Base-by-base conservation (phyloP, 495 filamentous ascomycete species). In the Chaetomium cochliodes region DNA sequence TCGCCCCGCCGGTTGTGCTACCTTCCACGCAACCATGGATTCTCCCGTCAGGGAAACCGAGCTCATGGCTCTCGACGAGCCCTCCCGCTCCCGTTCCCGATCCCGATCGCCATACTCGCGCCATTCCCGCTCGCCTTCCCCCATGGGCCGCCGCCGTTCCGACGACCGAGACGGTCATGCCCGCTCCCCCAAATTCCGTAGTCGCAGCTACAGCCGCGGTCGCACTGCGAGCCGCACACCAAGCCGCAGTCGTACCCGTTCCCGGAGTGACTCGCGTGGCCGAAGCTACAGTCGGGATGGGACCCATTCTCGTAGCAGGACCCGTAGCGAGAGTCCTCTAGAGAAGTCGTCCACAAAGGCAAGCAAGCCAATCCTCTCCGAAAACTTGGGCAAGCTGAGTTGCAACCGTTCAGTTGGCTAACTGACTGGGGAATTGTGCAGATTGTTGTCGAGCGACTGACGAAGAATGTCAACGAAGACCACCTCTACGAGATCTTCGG, bases 371-470 rank as follows among this genome's bases (percentile, higher is more conserved):
- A 37, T 37, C 33, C 11, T 16, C 22, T 15, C 41, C 0, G 23
- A 3, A 26, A 15, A n/a, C 20, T 0, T 3, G 2, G 11, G 20
- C 3, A 15, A 47, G 18, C 4, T 20, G 16, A n/a, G 3, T 13
- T 1, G 23, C 3, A 13, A 18, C 33, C 33, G 33, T 37, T 37
- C 39, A 28, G 3, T 28, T 16, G 26, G 26, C 60, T 54, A 15
- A 58, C 42, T 47, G n/a, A n/a, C n/a, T n/a, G n/a, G 12, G 15
- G 6, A n/a, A 47, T 39, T 41, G 23, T 62, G 5, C 69, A 98
- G 92, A 92, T 98, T 65, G 92, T 98, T 18, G 88, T 98, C 39
- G 96, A 98, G 78, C 96, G 94, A 72, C 83, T 98, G 69, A 96
- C 93, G 5, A 97, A 96, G 72, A 99, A 97, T 73, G 87, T 99